These are phyloP conservation scores for Apophysomyces elegans DNA, from an alignment of 371 early-diverging fungal species.

Conservation along the genomic window DNA sequence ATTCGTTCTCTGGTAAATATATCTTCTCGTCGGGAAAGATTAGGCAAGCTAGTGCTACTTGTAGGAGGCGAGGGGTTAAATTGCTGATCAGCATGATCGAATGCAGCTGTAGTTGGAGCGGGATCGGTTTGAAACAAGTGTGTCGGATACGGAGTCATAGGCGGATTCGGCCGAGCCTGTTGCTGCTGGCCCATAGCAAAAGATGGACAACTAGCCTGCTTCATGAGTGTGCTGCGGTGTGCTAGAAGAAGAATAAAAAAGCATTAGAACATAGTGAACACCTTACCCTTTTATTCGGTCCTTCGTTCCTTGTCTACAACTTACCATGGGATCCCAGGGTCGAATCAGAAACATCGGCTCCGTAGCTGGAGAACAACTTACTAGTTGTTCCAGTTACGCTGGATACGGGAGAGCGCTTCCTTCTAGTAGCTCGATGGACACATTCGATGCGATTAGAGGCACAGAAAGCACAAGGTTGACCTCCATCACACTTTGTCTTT, in stretches of 20 bases:
- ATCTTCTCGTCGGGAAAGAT: constrained; percentile 1
- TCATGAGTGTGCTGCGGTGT: constrained; percentile 17
- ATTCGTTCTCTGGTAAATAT: constrained; percentile 16
- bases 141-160: constrained; percentile 9
- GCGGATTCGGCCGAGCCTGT: background rate
- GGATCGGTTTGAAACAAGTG: constrained; percentile 8
- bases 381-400: background rate
- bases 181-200: constrained; percentile 12
- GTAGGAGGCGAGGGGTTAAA: constrained; percentile 12
- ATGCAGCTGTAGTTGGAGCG: constrained; percentile 13
- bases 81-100: constrained; percentile 19
- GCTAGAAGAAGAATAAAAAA: background rate
- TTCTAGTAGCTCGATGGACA: constrained; percentile 32
- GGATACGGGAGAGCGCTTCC: constrained; percentile 23
- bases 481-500: constrained; percentile 53
- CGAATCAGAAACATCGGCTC: background rate
- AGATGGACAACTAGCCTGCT: constrained; percentile 31
- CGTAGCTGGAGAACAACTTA: background rate
- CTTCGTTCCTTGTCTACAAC: background rate
- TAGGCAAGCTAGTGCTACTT: constrained; percentile 11
- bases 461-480: constrained; percentile 48
- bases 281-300: no score
- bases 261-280: background rate
- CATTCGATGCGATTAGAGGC: constrained; percentile 40
- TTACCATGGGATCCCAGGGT: background rate